Base-by-base conservation (phyloP, 2,329 filamentous ascomycete species). In the Ceratocystis colombiana region DNA sequence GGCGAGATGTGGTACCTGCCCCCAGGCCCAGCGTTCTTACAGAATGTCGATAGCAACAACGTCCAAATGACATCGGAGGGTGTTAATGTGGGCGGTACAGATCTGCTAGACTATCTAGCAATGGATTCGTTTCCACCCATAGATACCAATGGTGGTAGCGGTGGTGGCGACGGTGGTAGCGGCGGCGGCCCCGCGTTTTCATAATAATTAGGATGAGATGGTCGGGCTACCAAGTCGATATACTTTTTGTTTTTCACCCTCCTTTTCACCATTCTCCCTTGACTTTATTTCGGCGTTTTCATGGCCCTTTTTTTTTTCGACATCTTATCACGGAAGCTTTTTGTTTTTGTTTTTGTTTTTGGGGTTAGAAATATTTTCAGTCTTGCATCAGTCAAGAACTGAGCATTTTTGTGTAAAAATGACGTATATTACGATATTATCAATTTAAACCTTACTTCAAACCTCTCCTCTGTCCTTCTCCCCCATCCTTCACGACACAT, bases 1-100 rank as follows among this genome's bases (percentile, higher is more conserved):
- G 78, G 79, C 68, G 83, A 86, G 71, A 84, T 87, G 81, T 87
- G 84, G 84, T 87, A 87, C 71, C 77, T 87, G 0, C 84, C 84
- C 0, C 78, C 84, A 0, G 84, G 84, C 0, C 78, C 84, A 1
- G 84, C 83, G 3, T 84, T 87, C 67, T 87, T 85, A 73, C 83
- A 86, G 71, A 86, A 85, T 71, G 79, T 86, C 71, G 82, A 82
- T 68, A 83, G 84, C 69, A 79, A 79, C 44, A 79, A 79, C 5
- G 83, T 87, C 8, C 83, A 83, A 55, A 86, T 87, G 82, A 87
- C 84, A 2, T 82, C 84, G 7, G 84, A 87, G 70, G 84, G 84
- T 33, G 82, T 87, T 62, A 86, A 86, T 70, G 82, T 88, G 1
- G 84, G 84, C 8, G 85, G 85, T 0, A 77, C 87, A 41, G 85